Evolutionary conservation across 352 stramenopile genomes (phyloP), one percentile per base, ranked within the genome.

Genomic region (Globisporangium spinosum): DNA sequence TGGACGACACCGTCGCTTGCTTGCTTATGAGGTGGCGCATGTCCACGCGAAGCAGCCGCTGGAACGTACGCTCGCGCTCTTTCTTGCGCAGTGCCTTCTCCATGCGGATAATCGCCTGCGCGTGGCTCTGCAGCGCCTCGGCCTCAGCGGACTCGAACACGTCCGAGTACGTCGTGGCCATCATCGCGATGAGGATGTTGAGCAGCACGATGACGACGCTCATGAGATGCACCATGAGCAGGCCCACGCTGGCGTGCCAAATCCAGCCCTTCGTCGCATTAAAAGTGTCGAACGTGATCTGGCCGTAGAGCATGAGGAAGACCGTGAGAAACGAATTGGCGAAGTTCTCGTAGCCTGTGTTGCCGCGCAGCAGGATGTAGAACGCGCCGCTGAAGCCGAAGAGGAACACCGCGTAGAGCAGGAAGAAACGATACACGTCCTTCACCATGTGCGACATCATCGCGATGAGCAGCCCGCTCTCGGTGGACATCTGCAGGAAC

Each of bases 381-480:
- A 91, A 93, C 3, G 82, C 83, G 15, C 82, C 84, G 60, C 76
- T 90, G 62, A 89, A 90, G 45, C 82, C 82, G 17, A 88, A 70
- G 40, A 90, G 71, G 66, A 93, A 93, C 3, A 91, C 85, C 0
- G 70, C 75, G 65, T 93, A 93, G 25, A 93, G 75, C 40, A 93
- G 57, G 20, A 85, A 74, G 61, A 93, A 93, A 3, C 79, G 80
- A 45, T 78, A 78, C 54, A 90, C 78, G 55, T 93, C 85, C 25
- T 77, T 86, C 22, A 87, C 72, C 77, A 93, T 87, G 70, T 85
- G 78, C 13, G 75, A 77, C 85, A 93, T 91, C 85, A 93, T 93
- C 7, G 85, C 81, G 61, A 91, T 84, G 5, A 93, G 75, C n/a
- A 90, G 65, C 0, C 85, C 85, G 7, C 73, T 87, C 10, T 78